These are phyloP conservation scores for Metarhizium humberi DNA, from an alignment of 2,329 filamentous ascomycete genomes.

Conservation along the genomic window DNA sequence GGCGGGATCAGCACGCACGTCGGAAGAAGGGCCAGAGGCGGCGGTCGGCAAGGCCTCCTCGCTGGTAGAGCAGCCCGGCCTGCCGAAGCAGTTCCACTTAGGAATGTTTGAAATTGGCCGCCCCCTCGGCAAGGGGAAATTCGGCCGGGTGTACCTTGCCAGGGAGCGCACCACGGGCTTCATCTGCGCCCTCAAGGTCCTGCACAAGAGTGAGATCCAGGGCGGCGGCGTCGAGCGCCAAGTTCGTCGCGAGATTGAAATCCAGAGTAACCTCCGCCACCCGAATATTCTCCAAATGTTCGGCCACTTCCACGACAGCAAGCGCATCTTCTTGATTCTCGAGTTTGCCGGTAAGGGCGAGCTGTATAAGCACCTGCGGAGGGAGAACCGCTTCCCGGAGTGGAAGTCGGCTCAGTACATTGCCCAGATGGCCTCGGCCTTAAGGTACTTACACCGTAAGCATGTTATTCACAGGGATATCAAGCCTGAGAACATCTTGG, in stretches of 20 bases:
- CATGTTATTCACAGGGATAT: slow-evolving; percentile 24
- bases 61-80: slow-evolving; percentile 1
- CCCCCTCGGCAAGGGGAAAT: slow-evolving; percentile 64
- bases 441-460: slow-evolving; percentile 21
- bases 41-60: slow-evolving; percentile 28
- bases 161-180: slow-evolving; percentile 58
- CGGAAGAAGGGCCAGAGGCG: slow-evolving; percentile 43
- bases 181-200: slow-evolving; percentile 62
- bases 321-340: slow-evolving; percentile 62
- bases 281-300: slow-evolving; percentile 56
- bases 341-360: slow-evolving; percentile 59
- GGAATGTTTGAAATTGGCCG: slow-evolving; percentile 72
- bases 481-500: slow-evolving; percentile 26
- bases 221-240: slow-evolving; percentile 61
- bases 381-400: slow-evolving; percentile 57
- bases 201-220: slow-evolving; percentile 62
- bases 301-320: slow-evolving; percentile 64
- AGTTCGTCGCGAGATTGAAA: slow-evolving; percentile 63
- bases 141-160: slow-evolving; percentile 63
- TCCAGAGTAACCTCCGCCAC: slow-evolving; percentile 63
- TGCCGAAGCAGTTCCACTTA: slow-evolving; percentile 8
- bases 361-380: slow-evolving; percentile 61
- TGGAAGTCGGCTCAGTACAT: slow-evolving; percentile 63
- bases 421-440: slow-evolving; percentile 53
- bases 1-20: slow-evolving; percentile 27